These are phyloP conservation scores for Lactifluus rugatus DNA, from an alignment of 768 basidiomycete genomes.

Conservation along the genomic window DNA sequence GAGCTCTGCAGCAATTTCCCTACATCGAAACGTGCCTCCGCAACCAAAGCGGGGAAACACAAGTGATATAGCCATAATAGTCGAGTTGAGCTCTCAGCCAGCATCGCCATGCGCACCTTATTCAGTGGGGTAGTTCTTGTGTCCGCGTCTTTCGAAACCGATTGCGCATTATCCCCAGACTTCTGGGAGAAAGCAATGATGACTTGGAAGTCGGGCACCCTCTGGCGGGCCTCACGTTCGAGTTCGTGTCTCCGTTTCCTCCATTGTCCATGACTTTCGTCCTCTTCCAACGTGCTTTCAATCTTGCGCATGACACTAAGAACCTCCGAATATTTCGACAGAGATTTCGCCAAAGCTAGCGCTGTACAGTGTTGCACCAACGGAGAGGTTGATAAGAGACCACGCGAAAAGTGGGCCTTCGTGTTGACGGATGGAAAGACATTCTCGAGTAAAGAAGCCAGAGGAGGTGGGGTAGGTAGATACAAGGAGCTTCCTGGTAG, in stretches of 20 bases:
- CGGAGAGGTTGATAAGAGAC: conserved; percentile 57
- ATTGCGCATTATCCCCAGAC: neutral
- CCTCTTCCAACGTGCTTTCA: conserved; percentile 48
- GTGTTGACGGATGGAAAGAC: conserved; percentile 65
- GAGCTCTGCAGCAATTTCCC: conserved; percentile 62
- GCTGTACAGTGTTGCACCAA: conserved; percentile 85
- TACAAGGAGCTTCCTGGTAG: conserved; percentile 39
- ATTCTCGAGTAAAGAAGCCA: conserved; percentile 62
- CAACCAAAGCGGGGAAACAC: conserved; percentile 60
- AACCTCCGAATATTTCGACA: conserved; percentile 60
- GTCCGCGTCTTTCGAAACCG: neutral
- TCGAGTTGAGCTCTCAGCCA: conserved; percentile 73
- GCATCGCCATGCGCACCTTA: conserved; percentile 43
- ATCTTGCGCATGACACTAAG: conserved; percentile 39
- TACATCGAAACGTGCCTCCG: conserved; percentile 77
- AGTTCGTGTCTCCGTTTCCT: conserved; percentile 51
- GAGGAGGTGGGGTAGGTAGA: conserved; percentile 66
- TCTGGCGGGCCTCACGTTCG: conserved; percentile 61
- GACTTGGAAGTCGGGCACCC: conserved; percentile 83
- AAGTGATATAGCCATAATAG: conserved; percentile 81
- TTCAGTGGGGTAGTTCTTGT: conserved; percentile 15
- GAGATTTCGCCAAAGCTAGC: conserved; percentile 61
- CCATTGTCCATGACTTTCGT: conserved; percentile 64
- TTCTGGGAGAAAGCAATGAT: conserved; percentile 70
- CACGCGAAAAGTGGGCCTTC: conserved; percentile 70